Evolutionary conservation across 2,329 filamentous ascomycete species (phyloP), one percentile per base, ranked within the genome.

Genomic region (Claviceps lovelessii): DNA sequence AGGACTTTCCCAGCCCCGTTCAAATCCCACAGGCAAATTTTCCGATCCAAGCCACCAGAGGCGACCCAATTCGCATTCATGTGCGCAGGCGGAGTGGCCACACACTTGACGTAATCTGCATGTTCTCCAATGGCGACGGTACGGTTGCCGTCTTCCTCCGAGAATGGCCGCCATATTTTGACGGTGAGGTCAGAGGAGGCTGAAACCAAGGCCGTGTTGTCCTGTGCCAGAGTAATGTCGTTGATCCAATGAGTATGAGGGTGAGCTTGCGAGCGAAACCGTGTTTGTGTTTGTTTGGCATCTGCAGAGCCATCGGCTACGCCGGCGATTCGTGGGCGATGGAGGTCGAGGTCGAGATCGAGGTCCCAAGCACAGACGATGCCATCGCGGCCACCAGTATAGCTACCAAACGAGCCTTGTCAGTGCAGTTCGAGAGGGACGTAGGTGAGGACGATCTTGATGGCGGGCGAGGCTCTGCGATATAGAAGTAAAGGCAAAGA

Each of bases 211-310:
- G 87, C 86, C 19, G 82, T 76, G 64, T 90, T 88, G 63, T 84
- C 81, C 65, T 90, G 81, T 8, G 86, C 86, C 54, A 95, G 79
- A 28, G 84, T 81, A 59, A 96, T 88, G 68, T 95, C 90, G 71
- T 95, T 96, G 72, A 96, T 85, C 90, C 90, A 96, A 70, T 95
- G 89, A 52, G 89, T 95, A 69, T 96, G 90, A 9, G 90, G 90
- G 61, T 81, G 78, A 17, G 76, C 78, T 62, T 83, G 80, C 46
- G 77, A 70, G 57, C 80, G 79, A 65, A 85, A 83, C 29, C 72
- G 78, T 52, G 81, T 81, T 19, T 73, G 72, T 48, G 73, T 65
- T 60, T 70, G 37, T 58, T 60, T 61, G 48, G 59, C 54, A 58
- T 63, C 52, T 53, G 61, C 63, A 52, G 66, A 59, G 52, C 68